Evolutionary conservation across 176 grass and related monocot genomes (phyloP), one percentile per base, ranked within the genome.

Genomic region (Poa annua): DNA sequence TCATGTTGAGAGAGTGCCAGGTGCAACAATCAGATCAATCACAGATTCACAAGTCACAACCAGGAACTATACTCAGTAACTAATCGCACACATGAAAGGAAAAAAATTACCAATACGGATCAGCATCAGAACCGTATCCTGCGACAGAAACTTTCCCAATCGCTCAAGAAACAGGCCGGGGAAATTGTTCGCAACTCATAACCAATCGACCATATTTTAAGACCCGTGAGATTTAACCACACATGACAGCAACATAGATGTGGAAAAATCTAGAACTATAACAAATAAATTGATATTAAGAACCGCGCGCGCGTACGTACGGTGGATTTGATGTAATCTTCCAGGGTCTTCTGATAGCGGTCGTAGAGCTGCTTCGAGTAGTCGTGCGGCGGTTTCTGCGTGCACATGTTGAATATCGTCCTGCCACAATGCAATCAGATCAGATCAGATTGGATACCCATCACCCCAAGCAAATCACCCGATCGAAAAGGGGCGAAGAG

Each of bases 341-440:
- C 67, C 15, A 92, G 87, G 0, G 80, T 49, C 74, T 39, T 56
- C 25, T 15, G 17, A 22, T 81, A 81, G 50, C 80, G 64, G 15
- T 93, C 88, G 47, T 94, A 97, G 10, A 94, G 90, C 78, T 97
- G 90, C 74, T 89, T 88, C 34, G 92, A 91, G 88, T 94, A 91
- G 53, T 94, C 86, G 32, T 91, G 78, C 2, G 90, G 92, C 13
- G 90, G 84, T 36, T 94, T 97, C 90, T 97, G 95, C 54, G 90
- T 92, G 83, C 92, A 92, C 92, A 97, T 97, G 73, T 88, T 89
- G 84, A 92, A 94, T n/a, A 94, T 89, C 21, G 86, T 94, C 33
- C 95, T 97, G 77, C 44, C 1, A 77, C 77, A 42, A 1, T 17
- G 61, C 24, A 20, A 53, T 47, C 0, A n/a, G 39, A 25, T 39